These are phyloP conservation scores for Cylindricascospora bacillispora DNA, from an alignment of 1,139 yeast species.

Conservation along the genomic window DNA sequence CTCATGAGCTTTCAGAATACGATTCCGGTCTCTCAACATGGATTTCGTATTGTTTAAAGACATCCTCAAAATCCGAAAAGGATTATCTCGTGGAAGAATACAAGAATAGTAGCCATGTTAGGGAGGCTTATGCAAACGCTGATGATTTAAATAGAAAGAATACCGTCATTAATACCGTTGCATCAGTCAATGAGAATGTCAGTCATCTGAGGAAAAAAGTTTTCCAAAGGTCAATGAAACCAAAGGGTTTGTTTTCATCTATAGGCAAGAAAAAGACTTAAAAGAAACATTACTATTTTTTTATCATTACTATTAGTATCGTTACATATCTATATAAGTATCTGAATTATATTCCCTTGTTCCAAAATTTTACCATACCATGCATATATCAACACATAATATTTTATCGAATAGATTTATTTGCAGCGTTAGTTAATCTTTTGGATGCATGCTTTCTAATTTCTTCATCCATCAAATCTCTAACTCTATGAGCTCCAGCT, in stretches of 20 bases:
- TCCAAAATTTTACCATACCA: too few species aligned
- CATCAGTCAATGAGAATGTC: slow-evolving; percentile 26
- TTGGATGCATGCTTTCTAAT: slow-evolving; percentile 59
- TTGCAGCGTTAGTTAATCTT: slow-evolving; percentile 26
- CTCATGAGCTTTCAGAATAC: slow-evolving; percentile 11
- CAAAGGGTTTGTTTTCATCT: slow-evolving; percentile 24
- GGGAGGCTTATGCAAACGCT: slow-evolving; percentile 26
- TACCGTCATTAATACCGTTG: slow-evolving; percentile 24
- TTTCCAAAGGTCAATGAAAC: slow-evolving; percentile 21
- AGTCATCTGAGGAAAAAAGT: slow-evolving; percentile 25
- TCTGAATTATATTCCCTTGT: too few species aligned
- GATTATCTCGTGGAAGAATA: slow-evolving; percentile 23
- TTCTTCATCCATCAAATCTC: slow-evolving; percentile 77
- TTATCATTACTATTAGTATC: too few species aligned
- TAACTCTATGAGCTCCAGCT: slow-evolving; percentile 75
- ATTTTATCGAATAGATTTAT: neutral
- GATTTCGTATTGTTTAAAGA: slow-evolving; percentile 22
- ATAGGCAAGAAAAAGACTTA: slow-evolving; percentile 20
- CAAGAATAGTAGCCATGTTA: slow-evolving; percentile 23
- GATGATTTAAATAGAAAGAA: slow-evolving; percentile 24
- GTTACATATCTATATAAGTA: too few species aligned
- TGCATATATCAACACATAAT: too few species aligned
- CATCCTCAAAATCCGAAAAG: slow-evolving; percentile 15
- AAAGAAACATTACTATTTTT: neutral
- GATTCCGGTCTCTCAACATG: slow-evolving; percentile 23